Conservation (phyloP, 108 stramenopile species). For the Cyclostephanos tholiformis region DNA sequence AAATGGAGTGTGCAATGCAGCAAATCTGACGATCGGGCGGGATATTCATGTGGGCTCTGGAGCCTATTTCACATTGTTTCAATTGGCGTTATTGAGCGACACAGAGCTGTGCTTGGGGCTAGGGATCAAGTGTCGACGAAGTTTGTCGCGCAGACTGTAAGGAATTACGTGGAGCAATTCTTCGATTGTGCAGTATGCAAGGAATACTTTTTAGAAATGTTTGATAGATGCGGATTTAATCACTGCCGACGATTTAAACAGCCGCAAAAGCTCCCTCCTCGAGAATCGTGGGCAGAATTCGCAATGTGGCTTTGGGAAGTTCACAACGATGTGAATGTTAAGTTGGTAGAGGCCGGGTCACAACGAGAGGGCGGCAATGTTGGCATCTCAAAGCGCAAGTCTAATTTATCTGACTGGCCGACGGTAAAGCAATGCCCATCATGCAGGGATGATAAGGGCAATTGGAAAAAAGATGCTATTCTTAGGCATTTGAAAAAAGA, state of each 20-base stretch:
- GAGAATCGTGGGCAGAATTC: slow-evolving; percentile 63
- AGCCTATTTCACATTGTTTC: slow-evolving; percentile 70
- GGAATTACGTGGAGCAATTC: slow-evolving; percentile 68
- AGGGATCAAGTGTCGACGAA: slow-evolving; percentile 50
- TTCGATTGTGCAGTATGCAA: slow-evolving; percentile 81
- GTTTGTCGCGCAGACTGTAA: slow-evolving; percentile 54
- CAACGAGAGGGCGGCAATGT: slow-evolving; percentile 36
- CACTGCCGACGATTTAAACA: slow-evolving; percentile 69
- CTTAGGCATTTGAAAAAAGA: slow-evolving; percentile 46
- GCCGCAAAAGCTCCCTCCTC: slow-evolving; percentile 33
- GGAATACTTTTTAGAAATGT: slow-evolving; percentile 66
- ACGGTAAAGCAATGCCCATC: slow-evolving; percentile 42
- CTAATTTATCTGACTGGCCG: slow-evolving; percentile 54
- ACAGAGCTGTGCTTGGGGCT: slow-evolving; percentile 53
- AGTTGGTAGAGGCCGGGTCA: slow-evolving; percentile 51
- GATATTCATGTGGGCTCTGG: slow-evolving; percentile 76
- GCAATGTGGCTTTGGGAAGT: slow-evolving; percentile 73
- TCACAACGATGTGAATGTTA: slow-evolving; percentile 80
- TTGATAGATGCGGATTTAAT: slow-evolving; percentile 67
- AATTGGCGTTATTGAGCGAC: slow-evolving; percentile 68
- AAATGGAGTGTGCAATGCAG: slow-evolving; percentile 46
- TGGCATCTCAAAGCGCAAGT: slow-evolving; percentile 19
- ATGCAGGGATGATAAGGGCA: slow-evolving; percentile 53
- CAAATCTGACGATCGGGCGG: slow-evolving; percentile 26
- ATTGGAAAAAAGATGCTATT: slow-evolving; percentile 53